Evolutionary conservation across 2,329 filamentous ascomycete genomes (phyloP).

Genomic region (Nothopassalora personata): DNA sequence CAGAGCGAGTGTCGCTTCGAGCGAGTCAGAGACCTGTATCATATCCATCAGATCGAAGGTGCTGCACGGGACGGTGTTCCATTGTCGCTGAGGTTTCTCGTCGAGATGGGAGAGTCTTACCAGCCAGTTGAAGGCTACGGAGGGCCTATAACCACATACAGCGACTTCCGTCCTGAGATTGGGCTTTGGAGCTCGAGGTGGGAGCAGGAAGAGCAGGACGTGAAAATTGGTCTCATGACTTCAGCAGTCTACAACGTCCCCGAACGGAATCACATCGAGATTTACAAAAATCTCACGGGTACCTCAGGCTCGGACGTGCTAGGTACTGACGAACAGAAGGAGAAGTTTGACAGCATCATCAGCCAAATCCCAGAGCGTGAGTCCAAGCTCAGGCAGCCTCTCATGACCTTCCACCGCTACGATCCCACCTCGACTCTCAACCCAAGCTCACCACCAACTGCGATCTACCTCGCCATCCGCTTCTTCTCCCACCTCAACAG

Average conservation of each 20-base stretch:
- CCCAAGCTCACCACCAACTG: not conserved
- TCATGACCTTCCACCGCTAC: not conserved
- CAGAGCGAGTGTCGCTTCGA: not conserved
- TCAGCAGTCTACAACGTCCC: not conserved
- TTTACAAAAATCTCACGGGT: not conserved
- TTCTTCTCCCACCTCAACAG: not conserved
- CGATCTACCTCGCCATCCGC: not conserved
- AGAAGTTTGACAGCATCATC: not conserved
- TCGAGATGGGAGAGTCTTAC: not conserved
- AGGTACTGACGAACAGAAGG: not conserved
- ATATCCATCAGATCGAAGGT: not conserved
- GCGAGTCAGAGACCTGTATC: not conserved
- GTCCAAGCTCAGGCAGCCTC: not conserved
- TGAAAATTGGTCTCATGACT: too few species aligned
- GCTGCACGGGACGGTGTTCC: not conserved
- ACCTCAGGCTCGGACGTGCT: not conserved
- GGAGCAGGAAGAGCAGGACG: too few species aligned
- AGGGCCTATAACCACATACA: too few species aligned
- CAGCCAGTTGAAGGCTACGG: not conserved
- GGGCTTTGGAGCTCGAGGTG: too few species aligned
- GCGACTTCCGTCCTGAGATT: too few species aligned
- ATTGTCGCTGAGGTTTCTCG: not conserved
- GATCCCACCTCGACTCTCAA: not conserved
- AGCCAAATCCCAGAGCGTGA: not conserved
- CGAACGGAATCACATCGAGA: not conserved